phyloP scores from a whole-genome alignment of 1,139 yeast genomes.

The Debaryomyces robertsiae region DNA sequence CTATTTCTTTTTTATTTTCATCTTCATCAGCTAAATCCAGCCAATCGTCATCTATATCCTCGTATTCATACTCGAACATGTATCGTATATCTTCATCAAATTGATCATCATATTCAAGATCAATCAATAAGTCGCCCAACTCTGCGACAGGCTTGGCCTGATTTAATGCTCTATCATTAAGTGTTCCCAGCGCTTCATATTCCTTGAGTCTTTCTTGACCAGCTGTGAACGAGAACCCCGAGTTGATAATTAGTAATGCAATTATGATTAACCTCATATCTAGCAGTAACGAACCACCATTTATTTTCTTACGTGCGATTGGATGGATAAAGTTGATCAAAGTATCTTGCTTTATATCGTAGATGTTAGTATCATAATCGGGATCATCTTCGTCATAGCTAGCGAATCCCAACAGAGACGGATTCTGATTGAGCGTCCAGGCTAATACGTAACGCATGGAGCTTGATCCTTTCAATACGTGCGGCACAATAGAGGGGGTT shows the following conservation, averaged over 20 bases:
- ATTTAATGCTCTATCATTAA: constrained; percentile 22
- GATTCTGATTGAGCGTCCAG: constrained; percentile 54
- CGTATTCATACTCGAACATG: constrained; percentile 65
- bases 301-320: constrained; percentile 54
- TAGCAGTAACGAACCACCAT: constrained; percentile 58
- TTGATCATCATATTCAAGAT: constrained; percentile 64
- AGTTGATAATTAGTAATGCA: constrained; percentile 29
- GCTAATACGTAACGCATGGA: constrained; percentile 65
- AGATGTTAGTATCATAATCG: constrained; percentile 28
- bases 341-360: constrained; percentile 59
- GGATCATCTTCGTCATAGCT: constrained; percentile 18
- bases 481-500: constrained; percentile 54
- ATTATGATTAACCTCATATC: constrained; percentile 49
- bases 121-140: constrained; percentile 55
- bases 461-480: constrained; percentile 62
- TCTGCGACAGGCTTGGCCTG: constrained; percentile 35
- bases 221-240: constrained; percentile 26
- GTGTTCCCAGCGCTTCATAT: constrained; percentile 13
- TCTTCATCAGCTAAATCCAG: constrained; percentile 29
- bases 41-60: constrained; percentile 35
- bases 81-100: constrained; percentile 75
- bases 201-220: constrained; percentile 17
- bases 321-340: constrained; percentile 62
- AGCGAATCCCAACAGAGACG: constrained; percentile 25
- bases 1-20: constrained; percentile 14